phyloP scores from a whole-genome alignment of 2,329 filamentous ascomycete species.

The Beauveria sp. region DNA sequence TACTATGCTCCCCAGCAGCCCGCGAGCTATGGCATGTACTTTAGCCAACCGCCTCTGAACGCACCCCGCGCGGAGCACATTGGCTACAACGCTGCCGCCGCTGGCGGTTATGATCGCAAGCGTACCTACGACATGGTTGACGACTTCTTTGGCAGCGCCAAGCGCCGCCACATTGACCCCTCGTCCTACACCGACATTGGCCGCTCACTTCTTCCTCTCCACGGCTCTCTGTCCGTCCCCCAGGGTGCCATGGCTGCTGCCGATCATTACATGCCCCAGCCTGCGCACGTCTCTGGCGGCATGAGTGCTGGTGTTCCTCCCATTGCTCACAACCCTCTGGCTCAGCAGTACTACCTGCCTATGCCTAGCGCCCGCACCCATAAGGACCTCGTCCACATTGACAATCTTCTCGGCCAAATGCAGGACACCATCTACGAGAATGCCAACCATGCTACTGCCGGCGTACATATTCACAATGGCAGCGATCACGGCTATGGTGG shows the following conservation, averaged over 20 bases:
- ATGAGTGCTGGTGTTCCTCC: constrained; percentile 49
- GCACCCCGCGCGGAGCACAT: constrained; percentile 52
- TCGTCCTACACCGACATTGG: constrained; percentile 86
- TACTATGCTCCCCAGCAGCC: constrained; percentile 52
- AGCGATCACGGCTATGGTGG: constrained; percentile 52
- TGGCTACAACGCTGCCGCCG: constrained; percentile 45
- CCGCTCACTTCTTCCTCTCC: constrained; percentile 75
- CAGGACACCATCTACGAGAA: constrained; percentile 94
- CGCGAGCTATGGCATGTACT: constrained; percentile 68
- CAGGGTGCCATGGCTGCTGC: constrained; percentile 37
- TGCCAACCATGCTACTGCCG: constrained; percentile 71
- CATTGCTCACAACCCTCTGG: constrained; percentile 48
- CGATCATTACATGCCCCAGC: constrained; percentile 47
- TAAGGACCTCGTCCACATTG: constrained; percentile 86
- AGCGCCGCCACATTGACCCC: constrained; percentile 84
- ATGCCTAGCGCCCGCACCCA: constrained; percentile 87
- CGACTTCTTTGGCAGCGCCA: constrained; percentile 89
- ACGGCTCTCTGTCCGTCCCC: constrained; percentile 60
- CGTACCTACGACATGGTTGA: constrained; percentile 83
- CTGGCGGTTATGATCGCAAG: constrained; percentile 62
- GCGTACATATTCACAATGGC: constrained; percentile 64
- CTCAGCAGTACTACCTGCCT: constrained; percentile 77
- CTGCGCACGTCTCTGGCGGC: constrained; percentile 30
- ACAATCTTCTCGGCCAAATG: constrained; percentile 92
- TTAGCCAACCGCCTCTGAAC: constrained; percentile 56